Evolutionary conservation across 2,329 filamentous ascomycete species (phyloP).

Genomic region (Calonectria multiphialidica): DNA sequence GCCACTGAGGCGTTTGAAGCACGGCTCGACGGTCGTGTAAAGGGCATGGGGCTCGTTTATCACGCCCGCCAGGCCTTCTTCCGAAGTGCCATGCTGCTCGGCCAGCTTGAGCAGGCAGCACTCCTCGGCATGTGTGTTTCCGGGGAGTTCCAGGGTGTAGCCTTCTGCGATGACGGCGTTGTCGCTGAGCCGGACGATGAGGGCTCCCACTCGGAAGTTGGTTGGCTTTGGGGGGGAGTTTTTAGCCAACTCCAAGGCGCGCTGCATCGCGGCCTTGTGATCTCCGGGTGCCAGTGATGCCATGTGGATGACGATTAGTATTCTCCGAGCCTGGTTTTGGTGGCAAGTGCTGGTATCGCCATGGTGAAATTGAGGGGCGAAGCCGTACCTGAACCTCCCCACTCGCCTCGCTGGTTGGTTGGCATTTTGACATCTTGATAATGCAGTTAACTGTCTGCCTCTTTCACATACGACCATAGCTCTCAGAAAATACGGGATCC

Average conservation of each 20-base stretch:
- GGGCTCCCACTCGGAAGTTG: slow-evolving; percentile 94
- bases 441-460: no score
- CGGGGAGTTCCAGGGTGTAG: slow-evolving; percentile 89
- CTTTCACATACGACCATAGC: no score
- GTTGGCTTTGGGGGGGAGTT: slow-evolving; percentile 88
- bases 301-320: slow-evolving; percentile 32
- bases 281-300: slow-evolving; percentile 48
- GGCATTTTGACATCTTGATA: no score
- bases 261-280: slow-evolving; percentile 69
- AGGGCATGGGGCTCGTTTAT: slow-evolving; percentile 60
- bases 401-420: no score
- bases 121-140: slow-evolving; percentile 97
- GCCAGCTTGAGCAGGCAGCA: slow-evolving; percentile 85
- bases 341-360: not conserved
- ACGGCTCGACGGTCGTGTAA: slow-evolving; percentile 96
- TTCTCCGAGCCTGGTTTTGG: not conserved
- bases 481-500: no score
- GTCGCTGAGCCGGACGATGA: slow-evolving; percentile 74
- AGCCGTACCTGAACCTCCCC: not conserved
- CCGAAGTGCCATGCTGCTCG: slow-evolving; percentile 58
- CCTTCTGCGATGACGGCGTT: slow-evolving; percentile 80
- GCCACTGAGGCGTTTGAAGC: slow-evolving; percentile 78
- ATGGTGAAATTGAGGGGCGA: not conserved
- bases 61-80: slow-evolving; percentile 64
- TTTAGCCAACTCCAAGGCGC: slow-evolving; percentile 81